A percentile compares a stretch with the other conserved stretches of the same genome.
These are phyloP conservation scores for Globisporangium uncinulatum DNA, from an alignment of 352 stramenopile species.

Conservation along the genomic window DNA sequence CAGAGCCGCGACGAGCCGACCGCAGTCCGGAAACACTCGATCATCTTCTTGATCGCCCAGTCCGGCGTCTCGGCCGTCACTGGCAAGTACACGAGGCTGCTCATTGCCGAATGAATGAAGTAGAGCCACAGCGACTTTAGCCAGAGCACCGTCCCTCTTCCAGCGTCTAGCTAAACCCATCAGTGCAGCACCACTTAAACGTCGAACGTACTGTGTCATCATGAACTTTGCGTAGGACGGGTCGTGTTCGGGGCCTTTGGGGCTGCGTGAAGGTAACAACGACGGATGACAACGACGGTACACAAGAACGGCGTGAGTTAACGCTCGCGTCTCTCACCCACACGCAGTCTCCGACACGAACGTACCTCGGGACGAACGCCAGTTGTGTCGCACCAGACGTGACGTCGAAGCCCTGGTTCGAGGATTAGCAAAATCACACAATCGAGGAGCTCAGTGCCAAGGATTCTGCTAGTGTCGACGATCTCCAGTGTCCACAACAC, in stretches of 20 bases:
- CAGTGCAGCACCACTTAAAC: slow-evolving; percentile 2
- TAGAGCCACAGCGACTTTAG: not conserved
- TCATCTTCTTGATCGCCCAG: slow-evolving; percentile 79
- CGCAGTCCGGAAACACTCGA: slow-evolving; percentile 47
- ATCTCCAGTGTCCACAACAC: too few species aligned
- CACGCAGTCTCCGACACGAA: not conserved
- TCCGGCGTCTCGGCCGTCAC: slow-evolving; percentile 71
- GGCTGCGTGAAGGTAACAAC: slow-evolving; percentile 17
- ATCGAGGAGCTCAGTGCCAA: too few species aligned
- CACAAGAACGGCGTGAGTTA: not conserved
- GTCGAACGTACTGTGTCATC: slow-evolving; percentile 53
- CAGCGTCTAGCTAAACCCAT: not conserved
- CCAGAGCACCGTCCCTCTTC: not conserved
- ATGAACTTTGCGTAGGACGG: slow-evolving; percentile 59
- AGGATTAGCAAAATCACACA: not conserved
- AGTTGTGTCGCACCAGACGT: slow-evolving; percentile 72
- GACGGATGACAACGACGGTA: not conserved
- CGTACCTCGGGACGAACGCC: slow-evolving; percentile 58
- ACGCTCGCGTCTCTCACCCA: not conserved
- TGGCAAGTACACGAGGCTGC: slow-evolving; percentile 70
- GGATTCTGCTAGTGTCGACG: too few species aligned
- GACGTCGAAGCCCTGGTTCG: slow-evolving; percentile 66
- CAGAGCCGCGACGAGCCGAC: slow-evolving; percentile 28
- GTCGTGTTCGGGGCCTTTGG: slow-evolving; percentile 41
- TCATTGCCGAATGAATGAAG: not conserved